These are phyloP conservation scores for Solanum arcanum DNA, from an alignment of 257 asterid species.

Conservation along the genomic window DNA sequence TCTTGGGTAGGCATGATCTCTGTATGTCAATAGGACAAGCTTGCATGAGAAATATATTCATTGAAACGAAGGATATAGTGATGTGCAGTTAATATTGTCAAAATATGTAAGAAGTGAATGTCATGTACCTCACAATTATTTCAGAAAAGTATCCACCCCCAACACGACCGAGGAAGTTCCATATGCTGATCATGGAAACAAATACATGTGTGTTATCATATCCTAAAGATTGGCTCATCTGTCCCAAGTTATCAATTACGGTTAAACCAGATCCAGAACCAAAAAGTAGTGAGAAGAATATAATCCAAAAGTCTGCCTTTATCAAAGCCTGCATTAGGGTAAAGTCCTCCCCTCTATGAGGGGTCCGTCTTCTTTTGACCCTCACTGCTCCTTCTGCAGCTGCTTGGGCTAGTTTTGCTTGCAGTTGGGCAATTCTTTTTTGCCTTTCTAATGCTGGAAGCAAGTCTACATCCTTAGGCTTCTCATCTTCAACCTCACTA, in stretches of 20 bases:
- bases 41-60: neutral
- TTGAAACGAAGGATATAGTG: neutral
- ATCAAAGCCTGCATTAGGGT: slow-evolving; percentile 37
- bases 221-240: slow-evolving; percentile 46
- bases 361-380: slow-evolving; percentile 37
- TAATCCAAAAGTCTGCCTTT: slow-evolving; percentile 45
- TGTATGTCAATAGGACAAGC: slow-evolving; percentile 11
- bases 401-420: slow-evolving; percentile 32
- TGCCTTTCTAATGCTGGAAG: slow-evolving; percentile 39
- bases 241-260: slow-evolving; percentile 45
- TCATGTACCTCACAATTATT: slow-evolving; percentile 28
- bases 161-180: slow-evolving; percentile 49
- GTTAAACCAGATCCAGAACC: slow-evolving; percentile 53
- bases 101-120: neutral
- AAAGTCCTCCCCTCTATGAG: slow-evolving; percentile 47
- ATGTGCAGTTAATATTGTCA: neutral
- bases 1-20: slow-evolving; percentile 87
- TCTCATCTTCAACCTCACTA: slow-evolving; percentile 52
- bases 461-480: slow-evolving; percentile 32
- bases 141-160: slow-evolving; percentile 54
- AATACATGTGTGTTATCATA: slow-evolving; percentile 38
- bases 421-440: slow-evolving; percentile 31
- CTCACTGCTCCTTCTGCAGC: slow-evolving; percentile 52
- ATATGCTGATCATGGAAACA: slow-evolving; percentile 50
- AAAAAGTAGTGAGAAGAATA: slow-evolving; percentile 37